A percentile compares a stretch with the other conserved stretches of the same genome.
phyloP scores from a whole-genome alignment of 352 stramenopile genomes.

The Phytophthora meadii region DNA sequence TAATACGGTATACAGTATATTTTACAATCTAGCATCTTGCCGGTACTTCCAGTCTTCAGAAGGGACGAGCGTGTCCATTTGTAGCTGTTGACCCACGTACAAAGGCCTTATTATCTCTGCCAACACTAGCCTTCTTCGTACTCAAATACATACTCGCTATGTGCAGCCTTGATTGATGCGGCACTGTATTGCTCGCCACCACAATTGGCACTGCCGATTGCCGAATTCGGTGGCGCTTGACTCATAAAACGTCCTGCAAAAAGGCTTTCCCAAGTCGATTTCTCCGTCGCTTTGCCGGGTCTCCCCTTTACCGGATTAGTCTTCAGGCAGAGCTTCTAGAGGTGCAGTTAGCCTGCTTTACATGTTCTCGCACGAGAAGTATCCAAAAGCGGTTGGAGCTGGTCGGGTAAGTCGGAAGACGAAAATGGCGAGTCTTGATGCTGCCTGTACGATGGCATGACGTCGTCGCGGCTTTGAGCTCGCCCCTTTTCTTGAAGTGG shows the following conservation, averaged over 20 bases:
- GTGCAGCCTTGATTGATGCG: neutral
- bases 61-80: constrained; percentile 51
- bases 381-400: neutral
- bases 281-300: constrained; percentile 4
- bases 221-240: constrained; percentile 16
- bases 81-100: constrained; percentile 16
- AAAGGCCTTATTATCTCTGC: too few species aligned
- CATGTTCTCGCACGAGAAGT: neutral
- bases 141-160: neutral
- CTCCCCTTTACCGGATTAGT: constrained; percentile 11
- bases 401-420: neutral
- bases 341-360: neutral
- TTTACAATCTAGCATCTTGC: neutral
- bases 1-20: too few species aligned
- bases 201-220: constrained; percentile 2
- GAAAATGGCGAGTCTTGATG: neutral
- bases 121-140: neutral
- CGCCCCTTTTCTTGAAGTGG: constrained; percentile 14
- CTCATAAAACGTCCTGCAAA: constrained; percentile 16
- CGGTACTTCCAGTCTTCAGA: constrained; percentile 29
- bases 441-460: constrained; percentile 31
- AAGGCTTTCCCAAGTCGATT: constrained; percentile 8
- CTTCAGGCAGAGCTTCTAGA: neutral
- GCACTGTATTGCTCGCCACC: neutral
- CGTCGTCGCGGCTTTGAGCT: constrained; percentile 7